phyloP scores from a whole-genome alignment of 352 stramenopile species.

The Phytophthora sp. region DNA sequence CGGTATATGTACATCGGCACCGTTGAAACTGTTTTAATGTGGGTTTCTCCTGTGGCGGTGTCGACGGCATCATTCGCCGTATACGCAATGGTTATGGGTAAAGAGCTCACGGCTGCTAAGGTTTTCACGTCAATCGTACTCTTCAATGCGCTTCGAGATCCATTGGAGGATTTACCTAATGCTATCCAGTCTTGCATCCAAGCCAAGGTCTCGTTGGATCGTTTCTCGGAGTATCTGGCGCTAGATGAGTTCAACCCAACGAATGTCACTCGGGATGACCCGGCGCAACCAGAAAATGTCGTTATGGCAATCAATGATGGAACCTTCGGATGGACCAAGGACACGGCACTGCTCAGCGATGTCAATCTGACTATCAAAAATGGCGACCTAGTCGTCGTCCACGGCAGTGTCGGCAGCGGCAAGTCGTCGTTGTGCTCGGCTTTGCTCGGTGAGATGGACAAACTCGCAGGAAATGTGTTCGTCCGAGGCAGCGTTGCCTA shows the following conservation, averaged over 20 bases:
- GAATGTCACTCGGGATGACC: slow-evolving; percentile 26
- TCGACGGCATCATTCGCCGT: slow-evolving; percentile 55
- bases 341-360: slow-evolving; percentile 32
- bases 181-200: slow-evolving; percentile 53
- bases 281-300: slow-evolving; percentile 5
- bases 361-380: slow-evolving; percentile 47
- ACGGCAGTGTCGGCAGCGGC: slow-evolving; percentile 51
- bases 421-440: slow-evolving; percentile 66
- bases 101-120: slow-evolving; percentile 53
- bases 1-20: slow-evolving; percentile 48
- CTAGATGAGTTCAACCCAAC: slow-evolving; percentile 27
- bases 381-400: slow-evolving; percentile 61
- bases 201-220: slow-evolving; percentile 37
- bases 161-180: slow-evolving; percentile 39
- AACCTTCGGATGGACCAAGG: slow-evolving; percentile 42
- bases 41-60: slow-evolving; percentile 48
- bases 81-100: slow-evolving; percentile 43
- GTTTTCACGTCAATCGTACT: slow-evolving; percentile 61
- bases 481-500: slow-evolving; percentile 61
- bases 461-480: slow-evolving; percentile 36
- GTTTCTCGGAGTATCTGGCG: slow-evolving; percentile 44
- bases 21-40: slow-evolving; percentile 64
- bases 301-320: slow-evolving; percentile 37
- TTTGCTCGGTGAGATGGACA: slow-evolving; percentile 88
- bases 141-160: slow-evolving; percentile 52